These are phyloP conservation scores for Trichoderma hamatum DNA, from an alignment of 2,329 filamentous ascomycete species.

Conservation along the genomic window DNA sequence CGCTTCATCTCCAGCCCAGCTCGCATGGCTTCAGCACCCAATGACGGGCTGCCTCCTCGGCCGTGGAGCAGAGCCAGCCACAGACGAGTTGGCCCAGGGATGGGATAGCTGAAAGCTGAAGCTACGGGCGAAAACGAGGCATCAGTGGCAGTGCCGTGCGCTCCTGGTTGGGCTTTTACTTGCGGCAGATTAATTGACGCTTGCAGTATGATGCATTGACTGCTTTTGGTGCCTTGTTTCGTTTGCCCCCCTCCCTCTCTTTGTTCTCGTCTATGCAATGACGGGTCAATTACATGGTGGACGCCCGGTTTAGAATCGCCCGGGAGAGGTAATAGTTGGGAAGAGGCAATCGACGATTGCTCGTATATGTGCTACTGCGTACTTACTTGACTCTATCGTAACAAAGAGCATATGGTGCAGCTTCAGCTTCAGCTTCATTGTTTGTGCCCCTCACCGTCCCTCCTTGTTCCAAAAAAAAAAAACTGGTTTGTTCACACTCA, in stretches of 20 bases:
- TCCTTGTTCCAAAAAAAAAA: background rate
- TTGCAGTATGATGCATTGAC: background rate
- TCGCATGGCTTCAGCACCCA: background rate
- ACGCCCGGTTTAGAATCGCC: background rate
- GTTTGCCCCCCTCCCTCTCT: background rate
- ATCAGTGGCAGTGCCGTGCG: background rate
- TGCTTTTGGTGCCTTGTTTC: background rate
- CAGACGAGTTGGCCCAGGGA: background rate
- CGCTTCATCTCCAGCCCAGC: background rate
- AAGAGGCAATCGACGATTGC: background rate
- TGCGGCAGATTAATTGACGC: background rate
- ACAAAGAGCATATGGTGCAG: background rate
- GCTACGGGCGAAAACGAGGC: too few species aligned
- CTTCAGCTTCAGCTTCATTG: background rate
- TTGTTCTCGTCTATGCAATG: background rate
- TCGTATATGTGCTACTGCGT: background rate
- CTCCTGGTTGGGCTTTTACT: background rate
- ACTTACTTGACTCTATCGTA: background rate
- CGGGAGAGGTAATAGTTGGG: too few species aligned
- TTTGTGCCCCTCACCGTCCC: background rate
- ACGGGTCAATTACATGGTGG: background rate
- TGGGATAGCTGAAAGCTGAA: background rate
- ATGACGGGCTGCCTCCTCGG: background rate
- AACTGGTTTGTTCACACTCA: background rate
- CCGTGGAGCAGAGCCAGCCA: background rate